Base-by-base conservation (phyloP, 257 asterid genomes). In the Eustoma russellianum region DNA sequence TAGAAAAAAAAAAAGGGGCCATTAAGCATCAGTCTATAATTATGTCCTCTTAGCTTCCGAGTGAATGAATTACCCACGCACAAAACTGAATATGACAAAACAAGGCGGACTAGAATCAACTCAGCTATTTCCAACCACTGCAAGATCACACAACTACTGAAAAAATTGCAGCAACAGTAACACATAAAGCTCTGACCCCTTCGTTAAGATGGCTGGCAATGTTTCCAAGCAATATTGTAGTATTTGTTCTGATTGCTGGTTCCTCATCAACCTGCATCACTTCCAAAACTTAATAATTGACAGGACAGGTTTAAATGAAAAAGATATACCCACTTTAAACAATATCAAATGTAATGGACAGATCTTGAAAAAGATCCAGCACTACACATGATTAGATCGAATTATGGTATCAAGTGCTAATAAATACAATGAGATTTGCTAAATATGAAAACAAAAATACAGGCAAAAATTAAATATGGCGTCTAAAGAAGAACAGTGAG, bases 111-210 rank as follows among this genome's bases (percentile, higher is more conserved):
- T 17, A 30, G 24, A 45, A 18, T 13, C 41, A 13, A 11, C 14
- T 41, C 45, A 47, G 14, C n/a, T 41, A 52, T 34, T 41, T 6
- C 18, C 14, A 53, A 49, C 2, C 33, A 44, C 43, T 53, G 14
- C 13, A 62, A 33, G 11, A 33, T n/a, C 30, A 24, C 28, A 11
- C 7, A 33, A 11, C 8, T 24, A 17, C 1, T 46, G 46, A 0
- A 46, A 12, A 55, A 56, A 14, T 48, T 58, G 40, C 52, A 70
- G 41, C 60, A 63, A 34, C 56, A 17, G 47, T 63, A 57, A 78
- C 95, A 78, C 94, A 57, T 58, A 92, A n/a, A n/a, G n/a, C n/a
- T n/a, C n/a, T n/a, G n/a, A 92, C 97, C 95, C 99, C 99, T 19
- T 92, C 97, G 57, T 88, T 88, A 48, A 92, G 97, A 83, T 85